Conservation (phyloP, 352 stramenopile species). For the Stephanocyclus meneghinianus region DNA sequence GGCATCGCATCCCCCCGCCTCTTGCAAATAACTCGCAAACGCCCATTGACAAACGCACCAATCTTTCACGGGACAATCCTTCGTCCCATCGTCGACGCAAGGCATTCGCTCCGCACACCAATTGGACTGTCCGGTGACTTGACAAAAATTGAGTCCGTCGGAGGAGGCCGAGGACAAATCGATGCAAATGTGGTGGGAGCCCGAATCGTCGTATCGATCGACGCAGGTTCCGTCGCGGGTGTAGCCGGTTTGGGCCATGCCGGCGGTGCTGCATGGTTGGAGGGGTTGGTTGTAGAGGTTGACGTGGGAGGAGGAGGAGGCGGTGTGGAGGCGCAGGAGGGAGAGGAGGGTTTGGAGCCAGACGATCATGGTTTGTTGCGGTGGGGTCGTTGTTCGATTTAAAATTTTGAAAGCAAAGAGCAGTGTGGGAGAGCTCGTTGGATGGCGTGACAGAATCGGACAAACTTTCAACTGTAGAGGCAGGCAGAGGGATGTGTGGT, state of each 20-base stretch:
- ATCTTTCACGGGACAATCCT: conserved; percentile 51
- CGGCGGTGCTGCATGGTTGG: conserved; percentile 48
- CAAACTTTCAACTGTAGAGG: too few relatives aligned
- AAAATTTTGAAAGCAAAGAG: too few relatives aligned
- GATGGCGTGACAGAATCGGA: too few relatives aligned
- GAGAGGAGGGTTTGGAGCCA: conserved; percentile 13
- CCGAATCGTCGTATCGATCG: conserved; percentile 19
- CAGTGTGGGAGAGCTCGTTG: too few relatives aligned
- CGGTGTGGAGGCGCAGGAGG: not conserved
- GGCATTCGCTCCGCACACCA: conserved; percentile 64
- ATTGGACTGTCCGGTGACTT: conserved; percentile 64
- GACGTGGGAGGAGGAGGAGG: not conserved
- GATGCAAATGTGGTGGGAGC: conserved; percentile 72
- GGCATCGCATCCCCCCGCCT: conserved; percentile 62
- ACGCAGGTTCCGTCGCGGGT: conserved; percentile 64
- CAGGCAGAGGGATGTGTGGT: too few relatives aligned
- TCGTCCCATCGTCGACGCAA: conserved; percentile 44
- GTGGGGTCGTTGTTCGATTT: too few relatives aligned
- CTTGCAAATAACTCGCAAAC: conserved; percentile 71
- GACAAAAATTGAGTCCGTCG: conserved; percentile 63
- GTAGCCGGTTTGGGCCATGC: conserved; percentile 65
- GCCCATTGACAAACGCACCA: conserved; percentile 81
- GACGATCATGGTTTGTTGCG: conserved; percentile 5
- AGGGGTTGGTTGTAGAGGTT: conserved; percentile 64
- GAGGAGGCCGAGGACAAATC: conserved; percentile 44